These are phyloP conservation scores for Heritiera littoralis DNA, from an alignment of 345 rosid genomes.

Conservation along the genomic window DNA sequence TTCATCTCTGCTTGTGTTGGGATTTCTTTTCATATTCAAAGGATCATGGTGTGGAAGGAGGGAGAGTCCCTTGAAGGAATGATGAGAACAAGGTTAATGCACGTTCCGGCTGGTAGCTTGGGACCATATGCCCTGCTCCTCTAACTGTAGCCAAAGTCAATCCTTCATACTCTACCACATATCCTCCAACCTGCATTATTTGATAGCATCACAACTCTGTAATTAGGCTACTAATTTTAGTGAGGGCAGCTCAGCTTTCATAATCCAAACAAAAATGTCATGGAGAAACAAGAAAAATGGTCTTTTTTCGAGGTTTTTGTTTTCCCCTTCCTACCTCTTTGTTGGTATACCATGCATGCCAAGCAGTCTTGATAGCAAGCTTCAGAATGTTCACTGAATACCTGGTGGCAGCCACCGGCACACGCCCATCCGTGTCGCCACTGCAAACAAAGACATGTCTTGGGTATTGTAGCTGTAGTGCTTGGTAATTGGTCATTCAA, in stretches of 20 bases:
- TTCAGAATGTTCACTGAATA: slow-evolving; percentile 41
- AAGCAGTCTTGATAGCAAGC: too few relatives aligned
- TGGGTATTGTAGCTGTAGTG: too few relatives aligned
- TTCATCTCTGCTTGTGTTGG: too few relatives aligned
- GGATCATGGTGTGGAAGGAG: slow-evolving; percentile 2
- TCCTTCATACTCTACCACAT: slow-evolving; percentile 53
- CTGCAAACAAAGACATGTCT: slow-evolving; percentile 25
- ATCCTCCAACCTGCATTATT: slow-evolving; percentile 47
- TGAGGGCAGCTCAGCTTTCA: too few relatives aligned
- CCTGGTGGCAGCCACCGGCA: slow-evolving; percentile 53
- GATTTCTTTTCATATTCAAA: too few relatives aligned
- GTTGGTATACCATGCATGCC: too few relatives aligned
- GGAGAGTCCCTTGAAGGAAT: slow-evolving; percentile 30
- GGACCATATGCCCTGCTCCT: slow-evolving; percentile 65
- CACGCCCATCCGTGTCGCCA: slow-evolving; percentile 58
- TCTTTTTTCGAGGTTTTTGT: too few relatives aligned
- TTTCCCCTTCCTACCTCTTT: too few relatives aligned
- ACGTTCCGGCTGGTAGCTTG: slow-evolving; percentile 52
- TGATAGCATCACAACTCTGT: too few relatives aligned
- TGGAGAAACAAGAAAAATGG: too few relatives aligned
- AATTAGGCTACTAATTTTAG: too few relatives aligned
- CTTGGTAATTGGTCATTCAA: not conserved
- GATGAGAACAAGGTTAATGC: slow-evolving; percentile 50
- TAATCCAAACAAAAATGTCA: too few relatives aligned
- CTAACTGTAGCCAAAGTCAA: slow-evolving; percentile 55